phyloP scores from a whole-genome alignment of 2,329 filamentous ascomycete species.

The Hypoxylon sp. region DNA sequence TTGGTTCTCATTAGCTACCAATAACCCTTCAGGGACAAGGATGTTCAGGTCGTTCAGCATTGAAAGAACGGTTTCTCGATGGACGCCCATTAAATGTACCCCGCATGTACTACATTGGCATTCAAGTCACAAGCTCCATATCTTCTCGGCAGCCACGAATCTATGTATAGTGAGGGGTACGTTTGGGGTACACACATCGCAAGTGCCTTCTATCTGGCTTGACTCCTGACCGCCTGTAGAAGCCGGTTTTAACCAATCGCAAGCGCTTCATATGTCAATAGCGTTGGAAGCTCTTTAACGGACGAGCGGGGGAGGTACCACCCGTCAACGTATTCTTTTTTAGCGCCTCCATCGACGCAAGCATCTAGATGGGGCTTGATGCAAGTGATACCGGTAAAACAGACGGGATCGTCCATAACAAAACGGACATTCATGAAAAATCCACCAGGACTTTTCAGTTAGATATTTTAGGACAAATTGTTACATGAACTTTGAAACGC shows the following conservation, averaged over 20 bases:
- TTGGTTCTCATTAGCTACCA: constrained; percentile 45
- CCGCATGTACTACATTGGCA: constrained; percentile 35
- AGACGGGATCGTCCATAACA: constrained; percentile 17
- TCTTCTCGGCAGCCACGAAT: constrained; percentile 18
- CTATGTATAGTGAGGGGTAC: constrained; percentile 36
- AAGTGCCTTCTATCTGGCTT: constrained; percentile 15
- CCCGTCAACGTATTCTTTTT: constrained; percentile 29
- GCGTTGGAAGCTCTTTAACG: constrained; percentile 19
- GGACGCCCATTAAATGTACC: constrained; percentile 32
- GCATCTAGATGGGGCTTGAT: constrained; percentile 28
- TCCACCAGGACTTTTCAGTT: background rate
- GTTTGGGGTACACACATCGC: constrained; percentile 25
- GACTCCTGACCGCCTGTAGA: constrained; percentile 28
- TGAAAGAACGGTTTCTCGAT: constrained; percentile 11
- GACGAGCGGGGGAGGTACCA: constrained; percentile 5
- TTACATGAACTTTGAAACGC: background rate
- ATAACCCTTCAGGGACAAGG: constrained; percentile 31
- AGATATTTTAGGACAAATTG: background rate
- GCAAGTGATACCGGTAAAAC: constrained; percentile 38
- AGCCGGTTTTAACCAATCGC: constrained; percentile 31
- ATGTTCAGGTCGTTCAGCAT: constrained; percentile 25
- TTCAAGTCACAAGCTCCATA: constrained; percentile 32
- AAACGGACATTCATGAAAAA: constrained; percentile 2
- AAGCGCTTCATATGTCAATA: constrained; percentile 31
- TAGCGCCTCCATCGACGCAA: constrained; percentile 34